These are phyloP conservation scores for Dovyalis caffra DNA, from an alignment of 345 rosid genomes.

Conservation along the genomic window DNA sequence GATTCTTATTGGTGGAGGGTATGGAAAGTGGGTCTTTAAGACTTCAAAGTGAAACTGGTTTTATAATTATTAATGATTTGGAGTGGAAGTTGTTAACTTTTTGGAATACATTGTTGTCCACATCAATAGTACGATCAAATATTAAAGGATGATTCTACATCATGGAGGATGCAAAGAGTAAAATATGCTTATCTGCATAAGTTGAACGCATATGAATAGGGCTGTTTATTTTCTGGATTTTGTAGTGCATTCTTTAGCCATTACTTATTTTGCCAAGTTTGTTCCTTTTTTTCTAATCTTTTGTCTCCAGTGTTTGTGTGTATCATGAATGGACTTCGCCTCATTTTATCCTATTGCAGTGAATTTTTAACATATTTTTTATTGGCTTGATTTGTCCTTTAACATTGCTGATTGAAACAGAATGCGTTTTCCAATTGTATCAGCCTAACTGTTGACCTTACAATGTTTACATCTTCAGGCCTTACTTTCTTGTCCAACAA, in stretches of 20 bases:
- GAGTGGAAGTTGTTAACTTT: neutral
- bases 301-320: neutral
- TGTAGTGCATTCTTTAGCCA: neutral
- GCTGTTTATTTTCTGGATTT: neutral
- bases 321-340: neutral
- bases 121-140: no score
- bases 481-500: slow-evolving; percentile 59
- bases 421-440: neutral
- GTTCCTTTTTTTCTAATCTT: neutral
- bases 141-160: neutral
- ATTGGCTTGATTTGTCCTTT: no score
- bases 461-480: slow-evolving; percentile 37
- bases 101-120: neutral
- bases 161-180: neutral
- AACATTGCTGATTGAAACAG: neutral
- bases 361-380: neutral
- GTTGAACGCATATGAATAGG: neutral
- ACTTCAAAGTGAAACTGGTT: neutral
- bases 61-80: neutral
- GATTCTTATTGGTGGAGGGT: neutral
- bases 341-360: neutral
- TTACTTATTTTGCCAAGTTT: neutral
- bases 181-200: neutral
- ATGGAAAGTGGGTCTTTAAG: neutral
- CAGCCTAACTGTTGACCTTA: neutral